These are phyloP conservation scores for Ophiognomonia clavigignenti-juglandacearum DNA, from an alignment of 2,329 filamentous ascomycete species.

Conservation along the genomic window DNA sequence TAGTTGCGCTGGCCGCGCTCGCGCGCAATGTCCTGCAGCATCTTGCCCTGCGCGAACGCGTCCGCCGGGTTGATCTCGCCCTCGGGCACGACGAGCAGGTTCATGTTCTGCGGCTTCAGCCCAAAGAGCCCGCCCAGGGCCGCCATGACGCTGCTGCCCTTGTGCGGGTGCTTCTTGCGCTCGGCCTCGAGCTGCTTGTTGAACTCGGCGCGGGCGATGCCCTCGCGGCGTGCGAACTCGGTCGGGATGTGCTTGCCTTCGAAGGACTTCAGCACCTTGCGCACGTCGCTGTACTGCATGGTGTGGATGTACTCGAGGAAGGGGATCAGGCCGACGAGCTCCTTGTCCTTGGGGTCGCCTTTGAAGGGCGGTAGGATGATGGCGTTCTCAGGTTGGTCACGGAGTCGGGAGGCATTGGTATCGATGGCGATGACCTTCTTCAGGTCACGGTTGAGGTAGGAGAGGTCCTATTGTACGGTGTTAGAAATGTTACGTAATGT, in stretches of 20 bases:
- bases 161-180: conserved; percentile 54
- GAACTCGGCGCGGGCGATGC: conserved; percentile 78
- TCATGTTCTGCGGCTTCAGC: conserved; percentile 66
- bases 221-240: conserved; percentile 87
- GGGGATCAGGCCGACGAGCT: conserved; percentile 83
- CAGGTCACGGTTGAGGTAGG: conserved; percentile 91
- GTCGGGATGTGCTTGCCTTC: conserved; percentile 83
- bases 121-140: conserved; percentile 70
- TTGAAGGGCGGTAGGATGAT: conserved; percentile 89
- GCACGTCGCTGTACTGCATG: conserved; percentile 85
- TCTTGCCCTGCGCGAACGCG: conserved; percentile 87
- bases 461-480: conserved; percentile 65
- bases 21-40: conserved; percentile 90
- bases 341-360: conserved; percentile 76
- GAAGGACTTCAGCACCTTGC: conserved; percentile 81
- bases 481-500: conserved; percentile 16
- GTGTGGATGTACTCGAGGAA: conserved; percentile 97
- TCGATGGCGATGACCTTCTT: conserved; percentile 95
- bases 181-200: conserved; percentile 70
- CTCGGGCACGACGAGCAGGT: conserved; percentile 53
- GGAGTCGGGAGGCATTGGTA: conserved; percentile 75
- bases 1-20: conserved; percentile 91
- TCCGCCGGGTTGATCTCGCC: conserved; percentile 69
- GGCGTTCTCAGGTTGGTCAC: conserved; percentile 92
- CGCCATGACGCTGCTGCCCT: conserved; percentile 53